Evolutionary conservation across 1,139 yeast species (phyloP), one percentile per base, ranked within the genome.

Genomic region (Taphrina wiesneri): DNA sequence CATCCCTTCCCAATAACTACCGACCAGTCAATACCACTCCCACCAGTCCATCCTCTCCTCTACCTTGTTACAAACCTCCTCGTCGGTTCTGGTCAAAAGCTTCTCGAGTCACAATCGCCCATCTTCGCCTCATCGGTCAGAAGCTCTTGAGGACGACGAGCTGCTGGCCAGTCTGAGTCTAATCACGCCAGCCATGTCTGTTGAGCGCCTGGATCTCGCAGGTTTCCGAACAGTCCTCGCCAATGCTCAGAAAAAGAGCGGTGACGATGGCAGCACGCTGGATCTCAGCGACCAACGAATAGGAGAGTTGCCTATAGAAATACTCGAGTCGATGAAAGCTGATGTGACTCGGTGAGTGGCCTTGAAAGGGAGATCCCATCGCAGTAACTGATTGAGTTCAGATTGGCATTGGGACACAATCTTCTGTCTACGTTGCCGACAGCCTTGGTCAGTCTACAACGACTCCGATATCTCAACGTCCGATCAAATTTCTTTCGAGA

Each of bases 391-490:
- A 26, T 51, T 49, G 30, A 52, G 21, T 28, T n/a, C 41, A 67
- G 68, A 13, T 61, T 67, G 34, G 61, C 68, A 4, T 46, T 67
- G 21, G 65, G 68, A 17, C 68, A 67, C 54, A 65, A 65, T 34
- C 52, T 56, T 15, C 68, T 65, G n/a, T 49, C 65, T 17, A 60
- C 67, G 2, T 56, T 67, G 56, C 68, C 68, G 28, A n/a, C 61
- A 15, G 59, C 61, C 21, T 41, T 88, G 69, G 71, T 75, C 13
- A 74, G 76, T 32, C 76, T 88, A 69, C 73, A 81, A 26, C 77
- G 78, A 63, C 76, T 88, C 67, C 79, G 84, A 63, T 87, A 86
- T 71, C 77, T 89, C 68, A 93, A 89, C 74, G 77, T 89, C 56
- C 87, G 88, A 71, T 80, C 81, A 69, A 89, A 89, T 73, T 74